Percentiles rank a stretch among this genome's conserved stretches.
phyloP scores from a whole-genome alignment of 495 filamentous ascomycete genomes.

The Tuber borchii region DNA sequence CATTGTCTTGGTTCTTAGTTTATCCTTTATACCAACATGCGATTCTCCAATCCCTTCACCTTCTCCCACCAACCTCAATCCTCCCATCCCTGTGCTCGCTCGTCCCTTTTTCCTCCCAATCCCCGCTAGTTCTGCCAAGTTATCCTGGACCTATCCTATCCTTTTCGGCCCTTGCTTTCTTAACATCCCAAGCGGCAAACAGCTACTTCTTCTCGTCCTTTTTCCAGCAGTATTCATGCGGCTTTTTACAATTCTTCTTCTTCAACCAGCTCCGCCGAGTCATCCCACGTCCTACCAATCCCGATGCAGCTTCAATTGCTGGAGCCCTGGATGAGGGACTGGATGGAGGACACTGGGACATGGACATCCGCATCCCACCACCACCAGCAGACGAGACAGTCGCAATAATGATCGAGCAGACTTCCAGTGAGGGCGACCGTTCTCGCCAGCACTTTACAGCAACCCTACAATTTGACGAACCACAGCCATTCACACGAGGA shows the following conservation, averaged over 20 bases:
- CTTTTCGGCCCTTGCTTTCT: constrained; percentile 15
- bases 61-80: constrained; percentile 30
- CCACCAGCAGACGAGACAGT: constrained; percentile 19
- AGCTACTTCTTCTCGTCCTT: constrained; percentile 37
- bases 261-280: constrained; percentile 27
- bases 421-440: constrained; percentile 13
- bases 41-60: constrained; percentile 35
- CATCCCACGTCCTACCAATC: constrained; percentile 35
- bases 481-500: constrained; percentile 7
- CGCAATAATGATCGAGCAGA: constrained; percentile 36
- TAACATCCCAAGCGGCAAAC: constrained; percentile 23
- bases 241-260: constrained; percentile 26
- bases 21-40: constrained; percentile 41
- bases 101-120: constrained; percentile 33
- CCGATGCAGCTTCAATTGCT: constrained; percentile 26
- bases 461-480: constrained; percentile 27
- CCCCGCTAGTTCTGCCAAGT: constrained; percentile 25
- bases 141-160: constrained; percentile 23
- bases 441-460: constrained; percentile 28
- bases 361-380: constrained; percentile 11
- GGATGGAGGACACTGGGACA: constrained; percentile 5
- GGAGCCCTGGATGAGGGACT: constrained; percentile 31
- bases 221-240: constrained; percentile 28
- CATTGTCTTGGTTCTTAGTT: constrained; percentile 37
- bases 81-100: constrained; percentile 34